These are phyloP conservation scores for Dianthus caryophyllus DNA, from an alignment of 148 eudicot genomes.

Conservation along the genomic window DNA sequence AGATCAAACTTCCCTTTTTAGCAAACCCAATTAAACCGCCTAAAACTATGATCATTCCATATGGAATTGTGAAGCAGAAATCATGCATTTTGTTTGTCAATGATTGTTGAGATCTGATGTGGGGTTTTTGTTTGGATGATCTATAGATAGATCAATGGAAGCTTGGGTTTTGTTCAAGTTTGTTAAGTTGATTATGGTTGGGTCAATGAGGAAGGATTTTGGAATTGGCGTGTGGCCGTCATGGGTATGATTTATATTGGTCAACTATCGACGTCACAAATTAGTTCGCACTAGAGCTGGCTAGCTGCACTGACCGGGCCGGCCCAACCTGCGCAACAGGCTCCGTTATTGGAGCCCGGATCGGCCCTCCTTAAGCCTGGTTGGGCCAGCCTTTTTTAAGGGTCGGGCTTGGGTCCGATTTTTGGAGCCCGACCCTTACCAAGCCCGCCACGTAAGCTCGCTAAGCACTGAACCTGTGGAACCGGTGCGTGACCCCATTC, in stretches of 20 bases:
- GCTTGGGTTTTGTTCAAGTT: not conserved
- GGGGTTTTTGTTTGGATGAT: not conserved
- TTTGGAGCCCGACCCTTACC: too few relatives aligned
- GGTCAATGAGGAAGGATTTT: conserved; percentile 14
- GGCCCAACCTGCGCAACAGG: too few relatives aligned
- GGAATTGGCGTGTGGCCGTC: conserved; percentile 26
- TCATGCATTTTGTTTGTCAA: conserved; percentile 64
- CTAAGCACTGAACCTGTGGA: too few relatives aligned
- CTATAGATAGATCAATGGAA: conserved; percentile 15
- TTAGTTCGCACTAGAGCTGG: too few relatives aligned
- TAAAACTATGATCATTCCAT: conserved; percentile 55
- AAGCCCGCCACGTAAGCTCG: too few relatives aligned
- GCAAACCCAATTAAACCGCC: conserved; percentile 80
- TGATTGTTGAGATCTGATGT: conserved; percentile 14
- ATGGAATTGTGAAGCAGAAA: conserved; percentile 98
- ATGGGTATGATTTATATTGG: conserved; percentile 12
- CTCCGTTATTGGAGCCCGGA: too few relatives aligned
- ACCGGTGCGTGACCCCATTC: too few relatives aligned
- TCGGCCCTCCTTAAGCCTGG: too few relatives aligned
- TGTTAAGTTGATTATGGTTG: conserved; percentile 4
- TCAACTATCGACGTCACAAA: too few relatives aligned
- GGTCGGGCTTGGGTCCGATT: too few relatives aligned
- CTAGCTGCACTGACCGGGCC: too few relatives aligned
- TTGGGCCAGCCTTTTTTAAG: too few relatives aligned
- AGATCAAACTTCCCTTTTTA: conserved; percentile 69